These are phyloP conservation scores for Colletotrichum camelliae DNA, from an alignment of 2,329 filamentous ascomycete species.

Conservation along the genomic window DNA sequence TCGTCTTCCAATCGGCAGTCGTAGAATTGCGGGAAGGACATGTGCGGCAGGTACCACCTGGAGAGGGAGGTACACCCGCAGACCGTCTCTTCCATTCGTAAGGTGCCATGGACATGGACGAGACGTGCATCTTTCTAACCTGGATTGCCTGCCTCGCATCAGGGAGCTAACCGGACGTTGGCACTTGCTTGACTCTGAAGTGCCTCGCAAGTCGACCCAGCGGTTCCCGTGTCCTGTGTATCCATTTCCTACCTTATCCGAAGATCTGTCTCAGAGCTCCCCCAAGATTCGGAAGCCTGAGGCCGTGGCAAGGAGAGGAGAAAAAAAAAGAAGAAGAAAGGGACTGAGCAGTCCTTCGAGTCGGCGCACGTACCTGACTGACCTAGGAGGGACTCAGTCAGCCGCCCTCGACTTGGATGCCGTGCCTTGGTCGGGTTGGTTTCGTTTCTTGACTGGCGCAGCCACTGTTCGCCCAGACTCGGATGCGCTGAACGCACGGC, in stretches of 20 bases:
- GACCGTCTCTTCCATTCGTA: neutral
- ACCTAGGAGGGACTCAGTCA: neutral
- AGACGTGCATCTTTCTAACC: neutral
- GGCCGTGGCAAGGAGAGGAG: neutral
- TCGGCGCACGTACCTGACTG: neutral
- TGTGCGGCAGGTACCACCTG: neutral
- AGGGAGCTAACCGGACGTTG: neutral
- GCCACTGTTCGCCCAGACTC: neutral
- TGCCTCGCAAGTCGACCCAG: neutral
- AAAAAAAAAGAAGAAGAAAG: neutral
- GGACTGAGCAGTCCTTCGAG: neutral
- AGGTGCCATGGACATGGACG: no score
- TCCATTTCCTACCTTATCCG: neutral
- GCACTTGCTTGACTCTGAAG: neutral
- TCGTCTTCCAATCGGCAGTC: neutral
- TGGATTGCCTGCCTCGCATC: neutral
- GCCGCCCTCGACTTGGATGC: neutral
- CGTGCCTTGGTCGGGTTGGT: neutral
- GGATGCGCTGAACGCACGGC: neutral
- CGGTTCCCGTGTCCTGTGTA: neutral
- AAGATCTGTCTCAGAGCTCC: neutral
- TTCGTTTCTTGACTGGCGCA: slow-evolving; percentile 11
- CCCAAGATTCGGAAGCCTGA: neutral
- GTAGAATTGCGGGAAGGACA: neutral
- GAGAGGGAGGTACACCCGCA: neutral